These are phyloP conservation scores for Shiraia bambusicola DNA, from an alignment of 2,329 filamentous ascomycete species.

Conservation along the genomic window DNA sequence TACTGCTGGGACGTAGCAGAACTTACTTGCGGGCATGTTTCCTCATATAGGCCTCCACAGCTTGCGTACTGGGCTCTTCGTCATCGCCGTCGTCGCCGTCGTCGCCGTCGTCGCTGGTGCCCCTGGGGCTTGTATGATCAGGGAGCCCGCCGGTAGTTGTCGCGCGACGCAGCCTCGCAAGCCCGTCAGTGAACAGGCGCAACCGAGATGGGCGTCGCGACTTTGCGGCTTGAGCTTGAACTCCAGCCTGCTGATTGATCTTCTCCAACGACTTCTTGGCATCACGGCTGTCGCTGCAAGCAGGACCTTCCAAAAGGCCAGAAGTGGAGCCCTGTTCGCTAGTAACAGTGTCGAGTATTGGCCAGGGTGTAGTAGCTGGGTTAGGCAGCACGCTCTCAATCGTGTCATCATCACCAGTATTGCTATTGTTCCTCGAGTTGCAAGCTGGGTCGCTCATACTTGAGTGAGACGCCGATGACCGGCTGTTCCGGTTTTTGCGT, in stretches of 20 bases:
- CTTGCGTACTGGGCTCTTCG: conserved; percentile 9
- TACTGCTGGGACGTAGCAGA: no score
- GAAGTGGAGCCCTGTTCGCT: conserved; percentile 1
- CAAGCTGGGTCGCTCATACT: conserved; percentile 18
- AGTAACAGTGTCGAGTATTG: conserved; percentile 9
- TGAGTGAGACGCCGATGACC: conserved; percentile 32
- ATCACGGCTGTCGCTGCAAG: conserved; percentile 5
- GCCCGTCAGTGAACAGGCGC: conserved; percentile 19
- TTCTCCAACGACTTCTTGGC: conserved; percentile 13
- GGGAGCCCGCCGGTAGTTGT: conserved; percentile 10
- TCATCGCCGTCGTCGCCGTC: neutral
- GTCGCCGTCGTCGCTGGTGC: neutral
- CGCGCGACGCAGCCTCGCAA: conserved; percentile 24
- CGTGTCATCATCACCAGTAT: conserved; percentile 6
- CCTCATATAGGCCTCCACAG: conserved; percentile 15
- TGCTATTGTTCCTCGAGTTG: conserved; percentile 15
- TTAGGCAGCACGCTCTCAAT: conserved; percentile 7
- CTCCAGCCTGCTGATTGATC: conserved; percentile 3
- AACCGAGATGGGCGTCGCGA: conserved; percentile 21
- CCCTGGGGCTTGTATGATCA: conserved; percentile 6
- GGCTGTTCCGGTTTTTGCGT: conserved; percentile 36
- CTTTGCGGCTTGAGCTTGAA: conserved; percentile 4
- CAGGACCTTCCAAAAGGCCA: neutral
- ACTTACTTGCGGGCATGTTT: conserved; percentile 22
- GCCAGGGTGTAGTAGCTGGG: conserved; percentile 11